phyloP scores from a whole-genome alignment of 495 filamentous ascomycete genomes.

The Penicillium canariense region DNA sequence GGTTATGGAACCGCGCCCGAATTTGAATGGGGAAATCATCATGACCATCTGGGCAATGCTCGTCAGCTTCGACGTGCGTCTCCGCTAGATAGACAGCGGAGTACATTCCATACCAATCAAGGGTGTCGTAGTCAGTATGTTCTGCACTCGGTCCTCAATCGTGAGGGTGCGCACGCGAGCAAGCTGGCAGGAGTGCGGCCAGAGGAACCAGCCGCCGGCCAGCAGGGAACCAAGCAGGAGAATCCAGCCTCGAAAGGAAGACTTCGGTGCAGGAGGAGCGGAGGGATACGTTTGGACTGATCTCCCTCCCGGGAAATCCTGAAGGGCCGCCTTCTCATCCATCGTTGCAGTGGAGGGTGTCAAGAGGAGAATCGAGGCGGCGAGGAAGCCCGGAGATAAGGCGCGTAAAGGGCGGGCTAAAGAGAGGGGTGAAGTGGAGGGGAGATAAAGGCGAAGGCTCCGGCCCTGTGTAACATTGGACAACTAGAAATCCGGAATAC shows the following conservation, averaged over 20 bases:
- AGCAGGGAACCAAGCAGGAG: slow-evolving; percentile 12
- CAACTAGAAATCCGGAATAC: too few relatives aligned
- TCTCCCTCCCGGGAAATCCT: neutral
- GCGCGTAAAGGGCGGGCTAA: too few relatives aligned
- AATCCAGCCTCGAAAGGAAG: slow-evolving; percentile 10
- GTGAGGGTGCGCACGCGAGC: slow-evolving; percentile 27
- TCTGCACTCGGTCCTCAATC: slow-evolving; percentile 64
- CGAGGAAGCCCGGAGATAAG: neutral
- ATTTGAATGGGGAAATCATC: slow-evolving; percentile 82
- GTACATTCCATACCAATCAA: slow-evolving; percentile 68
- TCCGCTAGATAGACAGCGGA: too few relatives aligned
- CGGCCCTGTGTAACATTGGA: too few relatives aligned
- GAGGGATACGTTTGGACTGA: neutral
- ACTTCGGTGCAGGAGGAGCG: neutral
- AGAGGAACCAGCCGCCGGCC: slow-evolving; percentile 17
- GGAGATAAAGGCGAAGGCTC: too few relatives aligned
- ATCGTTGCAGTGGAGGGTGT: neutral
- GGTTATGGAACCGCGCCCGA: slow-evolving; percentile 65
- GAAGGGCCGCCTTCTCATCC: neutral
- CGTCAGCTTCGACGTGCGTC: neutral
- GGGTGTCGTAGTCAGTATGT: slow-evolving; percentile 69
- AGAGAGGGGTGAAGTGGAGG: too few relatives aligned
- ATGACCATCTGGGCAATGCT: slow-evolving; percentile 70
- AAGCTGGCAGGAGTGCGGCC: slow-evolving; percentile 10
- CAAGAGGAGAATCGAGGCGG: neutral